Evolutionary conservation across 257 asterid genomes (phyloP).

Genomic region (Ophiorrhiza pumila): DNA sequence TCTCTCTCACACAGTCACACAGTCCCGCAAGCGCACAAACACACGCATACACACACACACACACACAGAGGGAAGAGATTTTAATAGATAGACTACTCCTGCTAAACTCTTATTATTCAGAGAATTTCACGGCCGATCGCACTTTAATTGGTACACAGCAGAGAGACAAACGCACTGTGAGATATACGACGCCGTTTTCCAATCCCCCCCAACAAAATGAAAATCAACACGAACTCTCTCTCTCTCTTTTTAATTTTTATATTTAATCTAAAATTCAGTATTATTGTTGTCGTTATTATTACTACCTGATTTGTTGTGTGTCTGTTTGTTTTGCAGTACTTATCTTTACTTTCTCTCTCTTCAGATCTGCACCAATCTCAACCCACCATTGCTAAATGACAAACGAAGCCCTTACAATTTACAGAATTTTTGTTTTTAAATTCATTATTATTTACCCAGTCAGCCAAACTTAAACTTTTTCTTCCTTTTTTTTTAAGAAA

Average conservation of each 20-base stretch:
- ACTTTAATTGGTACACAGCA: background rate
- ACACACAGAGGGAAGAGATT: background rate
- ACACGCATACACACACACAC: background rate
- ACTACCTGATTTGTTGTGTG: conserved; percentile 16
- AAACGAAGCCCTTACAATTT: background rate
- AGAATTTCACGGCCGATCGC: conserved; percentile 22
- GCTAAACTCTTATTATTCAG: background rate
- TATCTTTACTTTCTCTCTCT: conserved; percentile 6
- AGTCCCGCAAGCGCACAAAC: background rate
- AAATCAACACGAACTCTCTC: conserved; percentile 5
- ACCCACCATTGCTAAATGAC: background rate
- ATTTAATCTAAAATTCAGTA: background rate
- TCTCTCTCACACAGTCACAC: conserved; percentile 15
- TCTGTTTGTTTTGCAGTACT: conserved; percentile 11
- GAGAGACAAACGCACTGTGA: background rate
- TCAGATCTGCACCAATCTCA: conserved; percentile 14
- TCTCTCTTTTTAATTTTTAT: background rate
- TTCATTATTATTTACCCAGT: background rate
- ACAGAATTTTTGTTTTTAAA: background rate
- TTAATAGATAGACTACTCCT: background rate
- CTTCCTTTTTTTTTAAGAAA: too few species aligned
- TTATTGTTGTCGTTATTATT: background rate
- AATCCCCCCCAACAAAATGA: conserved; percentile 7
- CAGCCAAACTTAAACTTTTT: background rate
- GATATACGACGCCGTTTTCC: conserved; percentile 18